Conservation (phyloP, 2,329 filamentous ascomycete species). For the Aspergillus tamarii region DNA sequence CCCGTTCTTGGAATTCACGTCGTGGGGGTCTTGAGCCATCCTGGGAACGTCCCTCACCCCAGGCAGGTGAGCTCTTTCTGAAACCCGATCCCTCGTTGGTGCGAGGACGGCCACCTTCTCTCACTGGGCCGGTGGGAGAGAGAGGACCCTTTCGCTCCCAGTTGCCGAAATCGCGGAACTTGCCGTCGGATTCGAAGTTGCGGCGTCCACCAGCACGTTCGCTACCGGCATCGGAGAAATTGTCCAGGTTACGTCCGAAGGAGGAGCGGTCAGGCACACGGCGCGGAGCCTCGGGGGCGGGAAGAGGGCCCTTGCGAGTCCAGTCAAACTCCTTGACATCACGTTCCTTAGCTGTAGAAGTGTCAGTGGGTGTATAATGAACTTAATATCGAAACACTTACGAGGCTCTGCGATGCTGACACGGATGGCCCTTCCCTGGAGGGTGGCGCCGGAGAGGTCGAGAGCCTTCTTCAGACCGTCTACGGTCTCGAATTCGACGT, state of each 20-base stretch:
- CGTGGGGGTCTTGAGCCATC: conserved; percentile 80
- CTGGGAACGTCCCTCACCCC: conserved; percentile 70
- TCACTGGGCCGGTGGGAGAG: conserved; percentile 63
- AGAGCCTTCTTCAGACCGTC: conserved; percentile 93
- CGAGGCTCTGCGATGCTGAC: conserved; percentile 97
- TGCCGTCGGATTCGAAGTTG: conserved; percentile 72
- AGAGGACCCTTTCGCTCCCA: conserved; percentile 96
- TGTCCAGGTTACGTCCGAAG: conserved; percentile 59
- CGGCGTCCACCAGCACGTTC: conserved; percentile 70
- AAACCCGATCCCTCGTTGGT: conserved; percentile 65
- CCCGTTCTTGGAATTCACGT: conserved; percentile 73
- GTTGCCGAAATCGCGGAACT: conserved; percentile 77
- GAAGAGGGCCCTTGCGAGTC: conserved; percentile 88
- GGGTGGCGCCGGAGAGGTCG: conserved; percentile 75
- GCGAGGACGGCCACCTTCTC: conserved; percentile 63
- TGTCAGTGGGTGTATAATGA: conserved; percentile 37
- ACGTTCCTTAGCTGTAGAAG: conserved; percentile 74
- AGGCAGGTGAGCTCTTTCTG: conserved; percentile 71
- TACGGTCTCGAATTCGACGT: conserved; percentile 86
- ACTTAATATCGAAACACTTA: conserved; percentile 48
- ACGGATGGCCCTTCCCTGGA: conserved; percentile 86
- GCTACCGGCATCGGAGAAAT: conserved; percentile 57
- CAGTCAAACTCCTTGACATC: conserved; percentile 88
- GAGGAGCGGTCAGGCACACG: conserved; percentile 58
- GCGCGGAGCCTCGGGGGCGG: conserved; percentile 65